phyloP scores from a whole-genome alignment of 345 rosid genomes.

The Chamaenerion angustifolium region DNA sequence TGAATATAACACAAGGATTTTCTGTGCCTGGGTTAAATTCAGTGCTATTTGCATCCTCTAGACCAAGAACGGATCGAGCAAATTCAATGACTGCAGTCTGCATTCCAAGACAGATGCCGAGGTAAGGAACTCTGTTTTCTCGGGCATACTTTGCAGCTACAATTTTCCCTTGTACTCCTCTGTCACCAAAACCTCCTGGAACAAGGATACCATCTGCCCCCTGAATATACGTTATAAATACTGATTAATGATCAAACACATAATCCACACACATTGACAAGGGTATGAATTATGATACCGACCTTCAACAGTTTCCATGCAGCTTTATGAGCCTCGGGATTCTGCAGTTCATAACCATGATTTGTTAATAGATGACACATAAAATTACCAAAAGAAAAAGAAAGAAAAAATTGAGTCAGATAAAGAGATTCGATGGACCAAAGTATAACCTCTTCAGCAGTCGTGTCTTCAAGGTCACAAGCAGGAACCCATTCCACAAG shows the following conservation, averaged over 20 bases:
- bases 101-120: conserved; percentile 98
- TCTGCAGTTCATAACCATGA: conserved; percentile 31
- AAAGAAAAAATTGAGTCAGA: too few relatives aligned
- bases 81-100: conserved; percentile 89
- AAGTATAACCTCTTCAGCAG: conserved; percentile 40
- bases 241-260: too few relatives aligned
- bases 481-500: conserved; percentile 84
- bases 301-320: conserved; percentile 84
- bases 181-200: conserved; percentile 95
- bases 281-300: conserved; percentile 9
- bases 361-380: conserved; percentile 2
- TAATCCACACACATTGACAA: too few relatives aligned
- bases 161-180: conserved; percentile 95
- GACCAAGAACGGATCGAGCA: conserved; percentile 65
- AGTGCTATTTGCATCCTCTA: conserved; percentile 76
- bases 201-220: conserved; percentile 89
- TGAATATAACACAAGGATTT: conserved; percentile 78
- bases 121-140: conserved; percentile 70
- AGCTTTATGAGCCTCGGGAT: conserved; percentile 52
- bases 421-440: too few relatives aligned
- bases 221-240: conserved; percentile 20
- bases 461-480: conserved; percentile 57
- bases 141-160: conserved; percentile 83
- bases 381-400: too few relatives aligned
- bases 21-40: conserved; percentile 67